Evolutionary conservation across 768 basidiomycete species (phyloP), one percentile per base, ranked within the genome.

Genomic region (Trametes meyenii): DNA sequence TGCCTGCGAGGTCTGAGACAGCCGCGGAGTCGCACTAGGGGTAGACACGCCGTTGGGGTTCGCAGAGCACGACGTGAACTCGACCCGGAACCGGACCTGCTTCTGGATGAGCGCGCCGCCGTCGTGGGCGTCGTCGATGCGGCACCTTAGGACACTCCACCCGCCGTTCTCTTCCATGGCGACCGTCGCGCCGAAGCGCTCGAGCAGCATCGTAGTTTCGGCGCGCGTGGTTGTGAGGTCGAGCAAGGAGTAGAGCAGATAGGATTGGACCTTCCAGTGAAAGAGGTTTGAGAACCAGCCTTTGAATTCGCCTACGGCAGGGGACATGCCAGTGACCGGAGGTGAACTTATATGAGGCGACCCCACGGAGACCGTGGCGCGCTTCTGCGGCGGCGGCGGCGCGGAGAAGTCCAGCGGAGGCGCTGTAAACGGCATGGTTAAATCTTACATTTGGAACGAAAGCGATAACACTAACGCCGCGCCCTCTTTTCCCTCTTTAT

Each of bases 271-370:
- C 70, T 91, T 94, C 91, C 94, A 97, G 73, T 87, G 91, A 80
- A 98, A 98, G 33, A 98, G 78, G 66, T 91, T 96, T 21, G 93
- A 92, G 75, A 98, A 96, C 96, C 96, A 97, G 36, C 89, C 90
- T 71, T 89, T 90, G 75, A 92, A 86, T 73, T 92, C 91, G 59
- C 88, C 88, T 14, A 90, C 88, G 11, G 85, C 87, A n/a, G 89
- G 89, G 16, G 89, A 85, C 50, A 73, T 76, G 23, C 61, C 71
- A 61, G 70, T 72, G 26, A 63, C 76, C 61, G 65, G 78, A 55
- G 67, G 75, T 19, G 79, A 77, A 55, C 82, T 72, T 2, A 76
- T 64, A 50, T 77, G 76, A 10, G 86, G 84, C 10, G 87, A 85
- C 11, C 78, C 77, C 50, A 76, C 70, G 29, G 77, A 75, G 50